Evolutionary conservation across 163 green algal genomes (phyloP).

Genomic region (Scenedesmus sp.): DNA sequence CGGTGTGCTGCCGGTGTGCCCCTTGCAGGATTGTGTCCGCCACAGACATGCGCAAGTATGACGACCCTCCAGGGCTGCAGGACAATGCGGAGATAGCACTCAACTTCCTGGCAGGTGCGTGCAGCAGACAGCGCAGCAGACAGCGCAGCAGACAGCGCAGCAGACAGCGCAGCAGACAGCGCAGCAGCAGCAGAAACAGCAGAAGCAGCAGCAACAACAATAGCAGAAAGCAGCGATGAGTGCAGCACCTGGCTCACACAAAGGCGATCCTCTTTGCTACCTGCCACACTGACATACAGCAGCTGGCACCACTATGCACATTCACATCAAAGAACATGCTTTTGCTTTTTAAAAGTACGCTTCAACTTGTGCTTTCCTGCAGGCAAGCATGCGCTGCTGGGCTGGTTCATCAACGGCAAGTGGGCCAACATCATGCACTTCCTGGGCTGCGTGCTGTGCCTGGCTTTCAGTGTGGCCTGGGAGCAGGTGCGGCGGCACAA

Average conservation of each 20-base stretch:
- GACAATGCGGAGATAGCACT: conserved; percentile 75
- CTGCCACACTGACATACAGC: too few species aligned
- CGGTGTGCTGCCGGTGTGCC: neutral
- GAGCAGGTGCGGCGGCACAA: conserved; percentile 60
- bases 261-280: too few species aligned
- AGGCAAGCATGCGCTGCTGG: conserved; percentile 28
- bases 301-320: too few species aligned
- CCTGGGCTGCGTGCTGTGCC: conserved; percentile 66
- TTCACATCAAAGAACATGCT: neutral
- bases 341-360: neutral
- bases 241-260: too few species aligned
- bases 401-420: conserved; percentile 51
- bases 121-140: neutral
- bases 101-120: conserved; percentile 36
- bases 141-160: neutral
- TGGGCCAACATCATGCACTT: conserved; percentile 72
- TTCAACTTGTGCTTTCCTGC: neutral
- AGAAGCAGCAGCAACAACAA: neutral
- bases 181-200: neutral
- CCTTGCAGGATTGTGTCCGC: conserved; percentile 74
- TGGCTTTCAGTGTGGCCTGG: conserved; percentile 74
- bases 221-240: neutral
- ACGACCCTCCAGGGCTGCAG: conserved; percentile 68
- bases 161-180: too few species aligned
- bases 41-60: conserved; percentile 73